Evolutionary conservation across 768 basidiomycete species (phyloP).

Genomic region (Strobilomyces echinocephalus): DNA sequence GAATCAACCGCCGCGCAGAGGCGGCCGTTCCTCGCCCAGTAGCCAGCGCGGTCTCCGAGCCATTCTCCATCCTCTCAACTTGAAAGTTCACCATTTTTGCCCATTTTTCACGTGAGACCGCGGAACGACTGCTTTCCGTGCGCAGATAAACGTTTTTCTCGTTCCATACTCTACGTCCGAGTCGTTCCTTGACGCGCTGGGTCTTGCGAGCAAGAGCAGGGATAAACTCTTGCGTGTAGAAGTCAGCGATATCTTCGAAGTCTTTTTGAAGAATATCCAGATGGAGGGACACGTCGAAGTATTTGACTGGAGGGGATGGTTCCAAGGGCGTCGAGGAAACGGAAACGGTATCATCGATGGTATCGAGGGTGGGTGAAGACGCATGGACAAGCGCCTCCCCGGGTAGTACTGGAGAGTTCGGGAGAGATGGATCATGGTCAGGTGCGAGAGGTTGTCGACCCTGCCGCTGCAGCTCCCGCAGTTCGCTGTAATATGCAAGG

Average conservation of each 20-base stretch:
- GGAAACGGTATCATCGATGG: slow-evolving; percentile 3
- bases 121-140: slow-evolving; percentile 25
- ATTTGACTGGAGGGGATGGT: slow-evolving; percentile 19
- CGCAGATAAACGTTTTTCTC: slow-evolving; percentile 53
- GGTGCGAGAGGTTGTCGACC: slow-evolving; percentile 21
- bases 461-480: slow-evolving; percentile 25
- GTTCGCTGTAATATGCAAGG: slow-evolving; percentile 38
- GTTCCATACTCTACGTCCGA: slow-evolving; percentile 75
- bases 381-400: neutral
- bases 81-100: slow-evolving; percentile 45
- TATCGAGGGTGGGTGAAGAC: neutral
- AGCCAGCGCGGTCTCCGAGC: neutral
- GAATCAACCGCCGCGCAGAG: slow-evolving; percentile 3
- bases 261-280: slow-evolving; percentile 53
- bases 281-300: slow-evolving; percentile 53
- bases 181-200: slow-evolving; percentile 65
- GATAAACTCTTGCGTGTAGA: slow-evolving; percentile 37
- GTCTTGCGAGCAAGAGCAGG: slow-evolving; percentile 46
- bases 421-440: slow-evolving; percentile 18
- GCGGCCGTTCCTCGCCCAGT: slow-evolving; percentile 6
- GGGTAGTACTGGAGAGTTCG: neutral
- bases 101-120: slow-evolving; percentile 47
- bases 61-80: neutral
- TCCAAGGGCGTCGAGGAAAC: slow-evolving; percentile 28
- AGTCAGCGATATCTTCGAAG: slow-evolving; percentile 42